Percentiles rank a stretch among this genome's conserved stretches.
These are phyloP conservation scores for Coemansia erecta DNA, from an alignment of 192 early-diverging fungal genomes.

Conservation along the genomic window DNA sequence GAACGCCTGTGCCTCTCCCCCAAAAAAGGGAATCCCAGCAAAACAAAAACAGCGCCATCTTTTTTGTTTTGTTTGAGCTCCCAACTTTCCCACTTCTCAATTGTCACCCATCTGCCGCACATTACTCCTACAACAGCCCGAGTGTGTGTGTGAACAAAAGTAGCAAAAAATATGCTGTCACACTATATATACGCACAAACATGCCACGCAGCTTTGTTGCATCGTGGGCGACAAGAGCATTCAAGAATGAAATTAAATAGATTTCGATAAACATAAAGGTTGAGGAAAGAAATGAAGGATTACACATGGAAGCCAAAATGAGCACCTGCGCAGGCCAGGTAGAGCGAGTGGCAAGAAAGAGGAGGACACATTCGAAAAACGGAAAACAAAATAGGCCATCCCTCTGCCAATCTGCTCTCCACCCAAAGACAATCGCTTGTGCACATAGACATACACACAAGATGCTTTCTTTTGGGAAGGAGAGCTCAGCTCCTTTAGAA, in stretches of 20 bases:
- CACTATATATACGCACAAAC: background rate
- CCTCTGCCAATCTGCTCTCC: no score
- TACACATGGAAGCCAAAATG: background rate
- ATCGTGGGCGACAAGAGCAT: no score
- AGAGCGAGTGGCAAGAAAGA: no score
- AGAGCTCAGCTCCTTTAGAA: slow-evolving; percentile 19
- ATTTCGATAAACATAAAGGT: slow-evolving; percentile 2
- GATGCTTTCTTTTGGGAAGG: background rate
- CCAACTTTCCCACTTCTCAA: no score
- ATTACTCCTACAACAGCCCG: background rate
- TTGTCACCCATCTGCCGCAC: background rate
- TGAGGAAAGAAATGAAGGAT: background rate
- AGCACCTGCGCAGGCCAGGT: no score
- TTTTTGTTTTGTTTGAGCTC: no score
- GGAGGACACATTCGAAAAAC: no score
- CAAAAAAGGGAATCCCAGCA: no score
- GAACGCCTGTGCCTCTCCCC: no score
- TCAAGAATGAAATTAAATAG: slow-evolving; percentile 3
- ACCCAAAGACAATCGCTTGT: no score
- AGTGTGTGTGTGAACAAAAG: background rate
- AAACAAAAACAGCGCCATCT: no score
- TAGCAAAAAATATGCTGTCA: background rate
- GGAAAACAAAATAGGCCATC: no score
- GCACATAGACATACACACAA: background rate
- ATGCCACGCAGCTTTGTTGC: background rate